A percentile compares a stretch with the other conserved stretches of the same genome.
Conservation (phyloP, 2,329 filamentous ascomycete species). For the Cryphonectria radicalis region DNA sequence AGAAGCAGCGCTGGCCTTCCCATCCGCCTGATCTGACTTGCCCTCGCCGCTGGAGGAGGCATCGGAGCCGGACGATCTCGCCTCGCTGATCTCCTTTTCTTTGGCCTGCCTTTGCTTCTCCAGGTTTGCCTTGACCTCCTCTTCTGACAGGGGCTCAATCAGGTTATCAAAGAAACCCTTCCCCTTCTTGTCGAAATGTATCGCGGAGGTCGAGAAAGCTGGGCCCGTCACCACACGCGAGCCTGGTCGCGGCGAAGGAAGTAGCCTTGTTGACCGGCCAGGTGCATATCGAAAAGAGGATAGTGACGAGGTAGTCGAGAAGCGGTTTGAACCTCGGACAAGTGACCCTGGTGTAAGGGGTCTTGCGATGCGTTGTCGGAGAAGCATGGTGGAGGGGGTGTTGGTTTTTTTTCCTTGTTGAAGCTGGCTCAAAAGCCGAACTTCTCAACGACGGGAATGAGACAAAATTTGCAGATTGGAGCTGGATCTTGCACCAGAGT, state of each 20-base stretch:
- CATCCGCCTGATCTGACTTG: conserved; percentile 51
- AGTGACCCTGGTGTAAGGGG: conserved; percentile 24
- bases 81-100: conserved; percentile 52
- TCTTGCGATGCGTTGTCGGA: conserved; percentile 31
- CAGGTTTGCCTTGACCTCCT: conserved; percentile 56
- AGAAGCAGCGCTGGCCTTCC: conserved; percentile 63
- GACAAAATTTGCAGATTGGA: not conserved
- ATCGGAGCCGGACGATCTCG: conserved; percentile 48
- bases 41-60: conserved; percentile 45
- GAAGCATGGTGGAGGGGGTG: conserved; percentile 27
- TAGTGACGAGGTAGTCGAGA: conserved; percentile 22
- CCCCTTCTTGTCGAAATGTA: conserved; percentile 46
- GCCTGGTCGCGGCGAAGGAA: conserved; percentile 2
- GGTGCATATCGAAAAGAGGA: conserved; percentile 21
- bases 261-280: conserved; percentile 18
- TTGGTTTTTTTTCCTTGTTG: not conserved
- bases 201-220: conserved; percentile 44
- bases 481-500: not conserved
- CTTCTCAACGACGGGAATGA: not conserved
- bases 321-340: conserved; percentile 15
- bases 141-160: conserved; percentile 55
- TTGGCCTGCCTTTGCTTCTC: conserved; percentile 48
- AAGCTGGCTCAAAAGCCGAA: conserved; percentile 16
- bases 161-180: conserved; percentile 56
- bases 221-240: conserved; percentile 30